Conservation (phyloP, 768 basidiomycete species). For the Leccinum variicolor region DNA sequence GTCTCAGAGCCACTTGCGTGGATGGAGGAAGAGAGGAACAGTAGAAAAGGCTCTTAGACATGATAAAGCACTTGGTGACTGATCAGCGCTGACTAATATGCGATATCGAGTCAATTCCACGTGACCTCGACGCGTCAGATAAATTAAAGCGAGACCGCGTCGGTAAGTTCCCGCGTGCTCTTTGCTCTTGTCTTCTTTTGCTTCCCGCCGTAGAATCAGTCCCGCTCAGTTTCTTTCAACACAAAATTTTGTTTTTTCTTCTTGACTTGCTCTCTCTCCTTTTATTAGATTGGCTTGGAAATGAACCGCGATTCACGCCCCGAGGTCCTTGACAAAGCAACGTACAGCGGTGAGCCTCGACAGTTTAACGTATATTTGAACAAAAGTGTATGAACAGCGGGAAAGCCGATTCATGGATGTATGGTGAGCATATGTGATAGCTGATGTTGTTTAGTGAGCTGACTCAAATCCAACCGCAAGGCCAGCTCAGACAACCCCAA, state of each 20-base stretch:
- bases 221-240: constrained; percentile 10
- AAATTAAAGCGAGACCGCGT: constrained; percentile 15
- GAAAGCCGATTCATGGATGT: constrained; percentile 3
- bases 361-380: not conserved
- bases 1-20: constrained; percentile 43
- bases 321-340: constrained; percentile 42
- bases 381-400: not conserved
- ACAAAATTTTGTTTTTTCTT: not conserved
- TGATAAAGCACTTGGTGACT: constrained; percentile 1
- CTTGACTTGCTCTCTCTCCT: constrained; percentile 16
- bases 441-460: not conserved
- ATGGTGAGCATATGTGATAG: constrained; percentile 8
- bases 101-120: constrained; percentile 16
- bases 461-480: constrained; percentile 7
- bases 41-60: constrained; percentile 46
- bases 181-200: constrained; percentile 24
- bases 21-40: constrained; percentile 42
- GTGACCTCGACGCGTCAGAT: constrained; percentile 29
- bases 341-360: constrained; percentile 29
- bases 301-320: constrained; percentile 35
- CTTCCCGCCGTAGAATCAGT: constrained; percentile 24
- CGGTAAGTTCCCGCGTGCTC: constrained; percentile 26
- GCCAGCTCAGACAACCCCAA: constrained; percentile 8
- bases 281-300: constrained; percentile 5
- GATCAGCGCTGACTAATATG: not conserved